These are phyloP conservation scores for Pythium angustatum DNA, from an alignment of 352 stramenopile species.

Conservation along the genomic window DNA sequence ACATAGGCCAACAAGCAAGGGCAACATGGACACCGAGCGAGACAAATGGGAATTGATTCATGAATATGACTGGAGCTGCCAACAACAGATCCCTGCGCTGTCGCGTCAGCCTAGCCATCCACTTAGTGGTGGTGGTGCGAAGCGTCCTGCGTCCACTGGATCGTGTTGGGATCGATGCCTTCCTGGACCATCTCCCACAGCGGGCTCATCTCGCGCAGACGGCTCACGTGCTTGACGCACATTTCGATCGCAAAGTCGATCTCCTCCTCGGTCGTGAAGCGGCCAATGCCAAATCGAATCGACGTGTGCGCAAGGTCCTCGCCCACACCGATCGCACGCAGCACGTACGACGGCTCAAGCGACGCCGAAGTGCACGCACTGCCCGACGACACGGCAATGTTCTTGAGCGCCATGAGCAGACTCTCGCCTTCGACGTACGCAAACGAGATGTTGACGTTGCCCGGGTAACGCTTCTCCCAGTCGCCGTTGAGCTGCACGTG, in stretches of 20 bases:
- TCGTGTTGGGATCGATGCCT: conserved; percentile 99
- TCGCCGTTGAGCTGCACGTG: conserved; percentile 98
- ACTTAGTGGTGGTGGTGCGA: conserved; percentile 54
- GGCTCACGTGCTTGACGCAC: conserved; percentile 93
- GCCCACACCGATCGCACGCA: conserved; percentile 97
- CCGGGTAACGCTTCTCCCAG: conserved; percentile 90
- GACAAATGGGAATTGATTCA: too few species aligned
- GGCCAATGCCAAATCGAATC: conserved; percentile 97
- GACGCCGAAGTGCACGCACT: conserved; percentile 96
- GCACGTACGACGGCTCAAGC: conserved; percentile 98
- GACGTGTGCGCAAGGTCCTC: conserved; percentile 99
- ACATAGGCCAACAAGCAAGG: not conserved
- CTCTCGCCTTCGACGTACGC: conserved; percentile 99
- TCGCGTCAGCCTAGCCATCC: not conserved
- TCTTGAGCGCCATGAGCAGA: conserved; percentile 99
- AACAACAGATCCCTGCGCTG: too few species aligned
- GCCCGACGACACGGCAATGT: conserved; percentile 97
- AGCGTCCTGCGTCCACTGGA: conserved; percentile 99
- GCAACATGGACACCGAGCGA: not conserved
- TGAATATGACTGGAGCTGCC: too few species aligned
- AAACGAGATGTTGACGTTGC: conserved; percentile 99
- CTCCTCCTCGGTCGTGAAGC: conserved; percentile 98
- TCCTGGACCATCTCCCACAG: conserved; percentile 99
- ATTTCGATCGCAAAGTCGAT: conserved; percentile 97
- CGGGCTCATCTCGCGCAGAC: conserved; percentile 98